phyloP scores from a whole-genome alignment of 179 eudicot genomes.

The Camellia oleifera region DNA sequence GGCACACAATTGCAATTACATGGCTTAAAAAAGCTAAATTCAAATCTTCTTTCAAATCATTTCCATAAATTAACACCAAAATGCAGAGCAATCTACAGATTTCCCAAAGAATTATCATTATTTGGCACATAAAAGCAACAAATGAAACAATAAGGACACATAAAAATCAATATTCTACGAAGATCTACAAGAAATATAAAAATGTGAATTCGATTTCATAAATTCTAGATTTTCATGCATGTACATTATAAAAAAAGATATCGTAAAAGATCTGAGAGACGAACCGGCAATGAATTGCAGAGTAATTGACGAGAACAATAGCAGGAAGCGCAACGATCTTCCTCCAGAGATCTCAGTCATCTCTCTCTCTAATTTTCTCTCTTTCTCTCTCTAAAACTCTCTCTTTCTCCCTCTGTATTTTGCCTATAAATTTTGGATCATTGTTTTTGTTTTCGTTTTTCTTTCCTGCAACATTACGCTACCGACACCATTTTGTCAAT shows the following conservation, averaged over 20 bases:
- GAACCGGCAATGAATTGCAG: slow-evolving; percentile 43
- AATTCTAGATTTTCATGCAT: no score
- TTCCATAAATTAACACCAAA: not conserved
- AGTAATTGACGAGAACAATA: slow-evolving; percentile 30
- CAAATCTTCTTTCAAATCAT: not conserved
- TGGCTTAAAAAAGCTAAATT: not conserved
- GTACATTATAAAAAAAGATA: not conserved
- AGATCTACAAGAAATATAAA: not conserved
- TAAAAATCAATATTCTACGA: not conserved
- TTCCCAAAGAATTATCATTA: not conserved
- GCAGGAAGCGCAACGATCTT: slow-evolving; percentile 29
- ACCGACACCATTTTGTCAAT: not conserved
- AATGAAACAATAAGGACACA: not conserved
- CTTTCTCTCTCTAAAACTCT: not conserved
- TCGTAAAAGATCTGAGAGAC: slow-evolving; percentile 22
- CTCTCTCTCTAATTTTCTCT: slow-evolving; percentile 22
- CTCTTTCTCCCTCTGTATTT: not conserved
- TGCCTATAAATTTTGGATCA: not conserved
- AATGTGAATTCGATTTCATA: not conserved
- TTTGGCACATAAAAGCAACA: not conserved
- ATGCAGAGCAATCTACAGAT: not conserved
- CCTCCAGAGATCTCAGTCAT: slow-evolving; percentile 37
- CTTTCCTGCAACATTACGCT: not conserved
- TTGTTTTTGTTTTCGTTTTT: not conserved
- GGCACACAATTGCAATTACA: no score